These are phyloP conservation scores for Alnus glutinosa DNA, from an alignment of 306 rosid genomes.

Conservation along the genomic window DNA sequence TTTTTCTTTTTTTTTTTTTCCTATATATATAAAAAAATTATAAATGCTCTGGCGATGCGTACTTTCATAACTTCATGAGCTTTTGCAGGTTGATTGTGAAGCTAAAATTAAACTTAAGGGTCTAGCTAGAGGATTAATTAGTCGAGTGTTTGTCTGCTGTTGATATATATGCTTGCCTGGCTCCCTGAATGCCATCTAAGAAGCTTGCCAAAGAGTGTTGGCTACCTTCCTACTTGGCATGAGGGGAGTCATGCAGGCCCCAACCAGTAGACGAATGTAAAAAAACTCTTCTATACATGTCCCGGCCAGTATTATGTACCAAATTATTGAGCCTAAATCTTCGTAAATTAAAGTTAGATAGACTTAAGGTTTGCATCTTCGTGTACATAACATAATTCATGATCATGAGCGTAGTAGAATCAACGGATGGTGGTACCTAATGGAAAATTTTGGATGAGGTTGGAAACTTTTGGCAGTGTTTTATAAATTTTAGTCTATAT, in stretches of 20 bases:
- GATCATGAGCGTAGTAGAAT: neutral
- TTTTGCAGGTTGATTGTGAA: neutral
- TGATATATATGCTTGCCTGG: conserved; percentile 54
- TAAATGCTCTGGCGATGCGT: neutral
- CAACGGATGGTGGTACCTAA: neutral
- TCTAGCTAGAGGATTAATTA: too few relatives aligned
- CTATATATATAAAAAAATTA: too few relatives aligned
- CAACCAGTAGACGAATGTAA: neutral
- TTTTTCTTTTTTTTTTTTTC: too few relatives aligned
- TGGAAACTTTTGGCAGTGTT: neutral
- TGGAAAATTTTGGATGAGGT: neutral
- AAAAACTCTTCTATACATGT: too few relatives aligned
- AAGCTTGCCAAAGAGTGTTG: conserved; percentile 42
- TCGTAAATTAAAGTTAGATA: too few relatives aligned
- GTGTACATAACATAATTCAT: neutral
- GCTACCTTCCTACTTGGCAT: conserved; percentile 65
- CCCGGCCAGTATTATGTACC: too few relatives aligned
- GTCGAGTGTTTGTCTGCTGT: neutral
- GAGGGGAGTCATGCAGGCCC: conserved; percentile 15
- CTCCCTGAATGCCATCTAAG: conserved; percentile 91
- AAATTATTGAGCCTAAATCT: too few relatives aligned
- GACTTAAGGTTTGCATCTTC: neutral
- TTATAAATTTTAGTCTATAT: neutral
- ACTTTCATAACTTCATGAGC: neutral
- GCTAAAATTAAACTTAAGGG: neutral